Evolutionary conservation across 202 grass and related monocot species (phyloP).

Genomic region (Digitaria exilis): DNA sequence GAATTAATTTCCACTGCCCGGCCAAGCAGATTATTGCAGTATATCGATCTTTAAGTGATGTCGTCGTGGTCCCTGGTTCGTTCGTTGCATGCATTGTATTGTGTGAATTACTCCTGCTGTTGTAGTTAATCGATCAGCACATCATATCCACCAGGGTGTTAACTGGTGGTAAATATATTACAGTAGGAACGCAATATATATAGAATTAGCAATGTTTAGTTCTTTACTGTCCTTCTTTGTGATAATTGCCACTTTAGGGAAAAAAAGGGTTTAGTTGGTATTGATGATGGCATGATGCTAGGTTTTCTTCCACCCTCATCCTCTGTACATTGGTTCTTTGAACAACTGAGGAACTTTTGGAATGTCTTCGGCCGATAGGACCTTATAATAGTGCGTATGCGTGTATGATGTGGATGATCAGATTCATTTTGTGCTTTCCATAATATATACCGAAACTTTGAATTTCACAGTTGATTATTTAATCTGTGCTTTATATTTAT

Average conservation of each 20-base stretch:
- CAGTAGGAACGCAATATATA: constrained; percentile 1
- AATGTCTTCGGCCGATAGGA: constrained; percentile 1
- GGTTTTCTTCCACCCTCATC: neutral
- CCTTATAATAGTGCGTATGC: neutral
- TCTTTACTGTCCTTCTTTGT: neutral
- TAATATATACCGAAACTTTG: neutral
- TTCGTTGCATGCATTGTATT: neutral
- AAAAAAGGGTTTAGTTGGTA: neutral
- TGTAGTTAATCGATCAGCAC: constrained; percentile 28
- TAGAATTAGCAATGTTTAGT: neutral
- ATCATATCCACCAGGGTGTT: neutral
- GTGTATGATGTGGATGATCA: neutral
- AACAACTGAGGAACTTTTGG: neutral
- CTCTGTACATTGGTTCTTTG: neutral
- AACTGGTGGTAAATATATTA: neutral
- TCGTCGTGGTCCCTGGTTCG: neutral
- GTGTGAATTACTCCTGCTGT: neutral
- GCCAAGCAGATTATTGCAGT: neutral
- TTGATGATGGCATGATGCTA: neutral
- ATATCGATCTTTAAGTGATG: neutral
- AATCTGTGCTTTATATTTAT: too few species aligned
- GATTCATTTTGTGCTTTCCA: neutral
- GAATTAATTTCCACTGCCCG: constrained; percentile 44
- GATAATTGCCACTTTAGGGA: neutral
- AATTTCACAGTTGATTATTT: neutral